Base-by-base conservation (phyloP, 2,329 filamentous ascomycete genomes). In the Exophiala xenobiotica region DNA sequence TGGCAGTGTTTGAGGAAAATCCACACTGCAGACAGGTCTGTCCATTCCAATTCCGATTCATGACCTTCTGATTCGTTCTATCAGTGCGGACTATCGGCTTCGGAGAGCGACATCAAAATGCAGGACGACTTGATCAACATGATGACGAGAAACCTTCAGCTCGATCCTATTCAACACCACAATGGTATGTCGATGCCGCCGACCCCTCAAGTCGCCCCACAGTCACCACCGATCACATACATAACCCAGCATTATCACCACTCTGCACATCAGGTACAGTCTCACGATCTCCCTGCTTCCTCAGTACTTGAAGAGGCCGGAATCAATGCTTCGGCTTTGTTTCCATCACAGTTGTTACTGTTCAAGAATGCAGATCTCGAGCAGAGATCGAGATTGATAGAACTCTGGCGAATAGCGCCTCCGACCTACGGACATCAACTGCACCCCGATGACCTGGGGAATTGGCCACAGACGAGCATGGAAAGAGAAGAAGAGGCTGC, bases 191-290 rank as follows among this genome's bases (percentile, higher is more conserved):
- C 63, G 22, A 53, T 56, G 56, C 59, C 63, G 53, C 44, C 63
- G 33, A 60, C 63, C 49, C 52, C 61, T 22, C 66, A 62, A 49
- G 56, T 55, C 44, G 50, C 51, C 43, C 56, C 60, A 51, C 49
- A 64, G 61, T 59, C 67, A 37, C 67, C 76, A 47, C 72, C 77
- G 18, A 85, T 88, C 57, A 76, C 80, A 56, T 95, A 93, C 72
- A 82, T 88, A 61, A 87, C 88, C 7, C 85, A 88, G 64, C 90
- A 95, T 68, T 95, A 95, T 68, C 86, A 86, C 58, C 89, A 91
- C 65, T 90, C 88, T 6, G 76, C 86, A 38, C 88, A 95, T 66
- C 66, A 85, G 55, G 75, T 66, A 41, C 69, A 71, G 16, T 55
- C 66, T 39, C 44, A 75, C 71, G 16, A 77, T 76, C 18, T 82